Evolutionary conservation across 148 eudicot genomes (phyloP), one percentile per base, ranked within the genome.

Genomic region (Diospyros lotus): DNA sequence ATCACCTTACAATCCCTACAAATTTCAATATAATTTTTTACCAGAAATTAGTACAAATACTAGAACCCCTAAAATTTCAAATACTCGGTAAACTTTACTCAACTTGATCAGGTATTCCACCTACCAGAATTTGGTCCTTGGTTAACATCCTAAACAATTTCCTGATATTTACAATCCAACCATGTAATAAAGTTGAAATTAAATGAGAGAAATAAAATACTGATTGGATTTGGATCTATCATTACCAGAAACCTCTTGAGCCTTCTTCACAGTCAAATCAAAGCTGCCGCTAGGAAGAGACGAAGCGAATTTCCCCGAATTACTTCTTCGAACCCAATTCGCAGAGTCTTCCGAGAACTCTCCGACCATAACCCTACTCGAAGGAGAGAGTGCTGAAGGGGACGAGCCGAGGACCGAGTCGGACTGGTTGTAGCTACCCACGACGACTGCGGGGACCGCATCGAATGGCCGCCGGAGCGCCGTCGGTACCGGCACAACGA

Each of bases 321-420:
- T 63, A 10, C 55, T 75, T 8, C 60, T 9, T n/a, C 71, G 66
- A 62, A 77, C 75, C 84, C 84, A 86, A 55, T 76, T 78, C 3
- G 67, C 84, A 1, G 86, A 84, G 72, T 88, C 74, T 86, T 88
- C 78, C 43, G 84, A 69, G 68, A 73, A 86, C 83, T 80, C 69
- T 46, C 87, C 71, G 55, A 83, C 64, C 68, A 80, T 46, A 48
- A 79, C 0, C 70, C 82, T 55, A 14, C 10, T 53, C 28, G 54
- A 78, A 8, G 76, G 76, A 40, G 76, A 74, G 14, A n/a, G 48
- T 73, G 11, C 73, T 52, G 77, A 70, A 1, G 73, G 82, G 2
- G 77, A 80, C 6, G 76, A 78, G 44, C 79, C 80, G 13, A 85
- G 81, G 28, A 80, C 46, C 0, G 84, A 84, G 10, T 78, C 80